phyloP scores from a whole-genome alignment of 192 early-diverging fungal genomes.

The Entomortierella chlamydospora region DNA sequence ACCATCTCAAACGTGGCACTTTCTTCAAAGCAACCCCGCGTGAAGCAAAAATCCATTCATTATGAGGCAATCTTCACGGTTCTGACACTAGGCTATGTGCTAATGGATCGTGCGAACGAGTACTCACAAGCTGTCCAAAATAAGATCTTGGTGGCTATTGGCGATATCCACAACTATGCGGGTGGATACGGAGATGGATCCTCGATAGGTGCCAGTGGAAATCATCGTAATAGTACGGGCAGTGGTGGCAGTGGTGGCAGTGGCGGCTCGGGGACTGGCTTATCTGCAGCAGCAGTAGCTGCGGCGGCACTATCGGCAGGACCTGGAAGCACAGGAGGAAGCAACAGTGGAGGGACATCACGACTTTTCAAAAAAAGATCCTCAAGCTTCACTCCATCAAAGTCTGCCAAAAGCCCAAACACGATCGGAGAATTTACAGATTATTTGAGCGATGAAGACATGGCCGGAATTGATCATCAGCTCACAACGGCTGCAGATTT shows the following conservation, averaged over 20 bases:
- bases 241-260: background rate
- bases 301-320: background rate
- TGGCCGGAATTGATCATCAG: conserved; percentile 45
- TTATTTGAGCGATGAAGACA: conserved; percentile 41
- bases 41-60: conserved; percentile 60
- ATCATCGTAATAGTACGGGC: conserved; percentile 5
- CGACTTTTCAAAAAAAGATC: conserved; percentile 42
- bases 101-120: conserved; percentile 52
- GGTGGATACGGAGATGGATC: conserved; percentile 58
- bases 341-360: conserved; percentile 6
- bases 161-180: conserved; percentile 32
- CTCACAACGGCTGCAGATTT: conserved; percentile 59
- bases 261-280: conserved; percentile 3
- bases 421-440: conserved; percentile 54
- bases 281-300: background rate
- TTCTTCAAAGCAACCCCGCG: conserved; percentile 58
- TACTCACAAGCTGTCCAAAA: conserved; percentile 13
- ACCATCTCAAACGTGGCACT: conserved; percentile 61
- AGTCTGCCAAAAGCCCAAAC: conserved; percentile 19
- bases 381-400: conserved; percentile 1
- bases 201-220: conserved; percentile 39
- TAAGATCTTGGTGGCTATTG: conserved; percentile 43
- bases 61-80: conserved; percentile 68
- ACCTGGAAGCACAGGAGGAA: background rate
- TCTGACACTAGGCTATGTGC: conserved; percentile 61